Evolutionary conservation across 495 filamentous ascomycete genomes (phyloP).

Genomic region (Penicillium simplicissimum): DNA sequence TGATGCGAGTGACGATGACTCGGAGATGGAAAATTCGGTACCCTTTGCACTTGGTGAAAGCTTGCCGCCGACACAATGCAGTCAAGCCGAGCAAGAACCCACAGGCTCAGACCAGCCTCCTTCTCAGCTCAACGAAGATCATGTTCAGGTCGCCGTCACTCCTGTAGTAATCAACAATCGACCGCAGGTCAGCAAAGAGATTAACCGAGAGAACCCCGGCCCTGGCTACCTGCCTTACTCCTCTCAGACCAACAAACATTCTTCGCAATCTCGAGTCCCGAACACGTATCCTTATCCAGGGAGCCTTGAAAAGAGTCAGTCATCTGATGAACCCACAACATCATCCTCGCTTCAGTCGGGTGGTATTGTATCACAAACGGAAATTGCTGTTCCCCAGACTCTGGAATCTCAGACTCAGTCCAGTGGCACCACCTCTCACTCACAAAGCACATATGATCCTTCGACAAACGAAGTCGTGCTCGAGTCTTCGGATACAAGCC

Average conservation of each 20-base stretch:
- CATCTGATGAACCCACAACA: conserved; percentile 22
- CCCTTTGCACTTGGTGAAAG: conserved; percentile 47
- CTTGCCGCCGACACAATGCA: conserved; percentile 27
- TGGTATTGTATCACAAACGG: conserved; percentile 11
- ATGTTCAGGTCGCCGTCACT: conserved; percentile 43
- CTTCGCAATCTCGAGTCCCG: conserved; percentile 41
- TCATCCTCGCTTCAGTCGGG: conserved; percentile 9
- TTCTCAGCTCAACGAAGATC: conserved; percentile 17
- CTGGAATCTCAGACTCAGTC: conserved; percentile 26
- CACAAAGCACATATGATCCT: conserved; percentile 14
- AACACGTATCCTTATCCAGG: conserved; percentile 33
- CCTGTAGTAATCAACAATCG: conserved; percentile 24
- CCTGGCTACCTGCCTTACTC: conserved; percentile 18
- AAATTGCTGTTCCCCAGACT: conserved; percentile 28
- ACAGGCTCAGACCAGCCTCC: conserved; percentile 31
- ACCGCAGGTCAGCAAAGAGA: conserved; percentile 2
- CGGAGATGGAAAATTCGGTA: conserved; percentile 54
- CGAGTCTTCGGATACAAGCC: conserved; percentile 31
- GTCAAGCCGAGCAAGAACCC: conserved; percentile 29
- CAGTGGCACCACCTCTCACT: conserved; percentile 19
- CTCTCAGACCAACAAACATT: conserved; percentile 35
- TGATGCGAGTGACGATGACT: conserved; percentile 47
- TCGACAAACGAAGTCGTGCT: conserved; percentile 24
- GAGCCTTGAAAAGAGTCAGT: conserved; percentile 22
- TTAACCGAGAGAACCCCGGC: not conserved